A percentile compares a stretch with the other conserved stretches of the same genome.
Conservation (phyloP, 1,284 basidiomycete genomes). For the Cutaneotrichosporon mucoides region DNA sequence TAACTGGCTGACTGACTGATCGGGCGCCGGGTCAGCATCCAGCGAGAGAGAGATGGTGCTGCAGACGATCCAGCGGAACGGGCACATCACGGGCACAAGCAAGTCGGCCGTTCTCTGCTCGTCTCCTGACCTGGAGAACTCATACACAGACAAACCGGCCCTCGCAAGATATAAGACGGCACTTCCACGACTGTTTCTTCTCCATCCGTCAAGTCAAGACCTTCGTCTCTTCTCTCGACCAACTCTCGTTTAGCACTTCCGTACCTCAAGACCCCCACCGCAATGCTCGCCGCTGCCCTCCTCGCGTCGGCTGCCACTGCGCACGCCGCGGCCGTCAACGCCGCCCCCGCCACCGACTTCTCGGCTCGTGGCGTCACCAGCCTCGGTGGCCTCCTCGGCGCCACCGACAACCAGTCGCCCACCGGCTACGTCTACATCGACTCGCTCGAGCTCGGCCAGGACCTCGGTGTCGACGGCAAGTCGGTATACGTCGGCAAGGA, state of each 20-base stretch:
- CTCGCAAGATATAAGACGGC: no score
- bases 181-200: no score
- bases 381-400: background rate
- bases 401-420: background rate
- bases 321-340: background rate
- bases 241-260: background rate
- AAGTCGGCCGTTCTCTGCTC: no score
- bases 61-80: no score
- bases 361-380: background rate
- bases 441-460: constrained; percentile 4
- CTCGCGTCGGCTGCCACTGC: background rate
- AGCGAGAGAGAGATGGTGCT: no score
- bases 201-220: background rate
- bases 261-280: background rate
- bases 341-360: background rate
- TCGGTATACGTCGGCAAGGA: constrained; percentile 5
- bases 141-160: no score
- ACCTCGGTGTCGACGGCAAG: constrained; percentile 1
- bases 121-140: no score
- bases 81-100: no score
- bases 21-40: no score
- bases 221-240: background rate
- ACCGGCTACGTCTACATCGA: constrained; percentile 1
- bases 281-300: constrained; percentile 4
- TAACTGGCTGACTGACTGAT: no score